These are phyloP conservation scores for Chrysosporium queenslandicum DNA, from an alignment of 2,329 filamentous ascomycete species.

Conservation along the genomic window DNA sequence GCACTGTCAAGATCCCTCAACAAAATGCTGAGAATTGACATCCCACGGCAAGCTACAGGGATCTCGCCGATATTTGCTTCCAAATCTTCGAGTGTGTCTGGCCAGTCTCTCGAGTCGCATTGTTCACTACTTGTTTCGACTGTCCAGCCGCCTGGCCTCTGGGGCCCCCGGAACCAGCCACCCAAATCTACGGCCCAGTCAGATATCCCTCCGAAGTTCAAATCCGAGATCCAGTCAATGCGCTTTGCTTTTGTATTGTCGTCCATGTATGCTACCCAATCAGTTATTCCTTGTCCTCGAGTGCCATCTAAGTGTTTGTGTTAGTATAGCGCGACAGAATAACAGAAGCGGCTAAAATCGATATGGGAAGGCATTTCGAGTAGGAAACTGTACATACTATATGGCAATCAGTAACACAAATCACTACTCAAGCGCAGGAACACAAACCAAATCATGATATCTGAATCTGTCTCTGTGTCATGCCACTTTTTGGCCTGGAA, in stretches of 20 bases:
- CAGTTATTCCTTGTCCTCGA: constrained; percentile 9
- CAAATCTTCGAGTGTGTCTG: not conserved
- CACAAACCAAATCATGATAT: constrained; percentile 2
- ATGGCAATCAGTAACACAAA: not conserved
- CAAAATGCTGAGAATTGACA: not conserved
- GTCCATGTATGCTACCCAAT: constrained; percentile 18
- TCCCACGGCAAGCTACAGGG: not conserved
- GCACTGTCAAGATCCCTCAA: not conserved
- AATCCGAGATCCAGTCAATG: constrained; percentile 1
- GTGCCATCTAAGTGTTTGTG: not conserved
- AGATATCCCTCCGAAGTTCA: constrained; percentile 21
- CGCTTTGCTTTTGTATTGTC: constrained; percentile 17
- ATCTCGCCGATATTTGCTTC: constrained; percentile 1
- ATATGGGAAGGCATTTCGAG: not conserved
- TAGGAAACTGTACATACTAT: not conserved
- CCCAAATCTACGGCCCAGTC: constrained; percentile 24
- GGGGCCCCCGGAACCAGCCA: not conserved
- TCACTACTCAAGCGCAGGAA: not conserved
- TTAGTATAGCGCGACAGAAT: not conserved
- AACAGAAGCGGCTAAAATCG: too few species aligned
- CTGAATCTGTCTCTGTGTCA: constrained; percentile 5
- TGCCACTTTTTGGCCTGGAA: constrained; percentile 1
- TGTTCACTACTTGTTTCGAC: not conserved
- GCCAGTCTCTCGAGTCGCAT: not conserved
- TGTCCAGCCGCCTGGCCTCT: not conserved